Conservation (phyloP, 495 filamentous ascomycete genomes). For the Aspergillus sclerotiicarbonarius region DNA sequence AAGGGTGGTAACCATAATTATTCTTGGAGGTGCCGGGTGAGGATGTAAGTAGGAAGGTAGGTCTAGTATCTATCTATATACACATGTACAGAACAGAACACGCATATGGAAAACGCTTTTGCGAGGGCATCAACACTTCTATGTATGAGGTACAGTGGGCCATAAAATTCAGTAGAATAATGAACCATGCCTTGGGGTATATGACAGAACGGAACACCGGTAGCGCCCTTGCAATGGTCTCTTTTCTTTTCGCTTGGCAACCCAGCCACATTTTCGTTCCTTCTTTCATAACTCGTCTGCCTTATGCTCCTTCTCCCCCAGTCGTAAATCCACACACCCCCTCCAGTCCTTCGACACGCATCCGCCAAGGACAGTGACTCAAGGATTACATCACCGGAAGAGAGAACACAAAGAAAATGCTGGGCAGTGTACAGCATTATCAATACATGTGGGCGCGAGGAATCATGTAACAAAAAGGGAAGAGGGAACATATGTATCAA, state of each 20-base stretch:
- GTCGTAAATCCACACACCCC: neutral
- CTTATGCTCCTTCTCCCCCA: neutral
- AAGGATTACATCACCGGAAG: conserved; percentile 11
- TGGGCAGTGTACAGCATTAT: conserved; percentile 12
- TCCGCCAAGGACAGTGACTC: conserved; percentile 6
- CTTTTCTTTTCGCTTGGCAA: conserved; percentile 11
- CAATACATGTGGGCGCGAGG: conserved; percentile 13
- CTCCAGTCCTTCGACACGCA: neutral
- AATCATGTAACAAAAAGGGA: conserved; percentile 14
- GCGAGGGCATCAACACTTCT: conserved; percentile 14
- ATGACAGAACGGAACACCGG: conserved; percentile 7
- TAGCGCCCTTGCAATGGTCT: conserved; percentile 4
- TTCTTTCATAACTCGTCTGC: conserved; percentile 1
- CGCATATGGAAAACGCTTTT: conserved; percentile 17
- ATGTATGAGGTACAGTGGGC: conserved; percentile 18
- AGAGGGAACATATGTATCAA: conserved; percentile 21
- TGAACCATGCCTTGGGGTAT: conserved; percentile 13
- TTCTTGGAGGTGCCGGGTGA: conserved; percentile 7
- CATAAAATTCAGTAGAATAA: conserved; percentile 6
- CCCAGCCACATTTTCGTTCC: neutral
- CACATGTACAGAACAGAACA: conserved; percentile 19
- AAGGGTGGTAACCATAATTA: conserved; percentile 7
- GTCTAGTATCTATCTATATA: conserved; percentile 19
- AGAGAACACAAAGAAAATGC: conserved; percentile 7
- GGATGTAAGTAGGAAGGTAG: conserved; percentile 1